A percentile compares a stretch with the other conserved stretches of the same genome.
Evolutionary conservation across 306 rosid genomes (phyloP).

Genomic region (Trichosanthes truncata): DNA sequence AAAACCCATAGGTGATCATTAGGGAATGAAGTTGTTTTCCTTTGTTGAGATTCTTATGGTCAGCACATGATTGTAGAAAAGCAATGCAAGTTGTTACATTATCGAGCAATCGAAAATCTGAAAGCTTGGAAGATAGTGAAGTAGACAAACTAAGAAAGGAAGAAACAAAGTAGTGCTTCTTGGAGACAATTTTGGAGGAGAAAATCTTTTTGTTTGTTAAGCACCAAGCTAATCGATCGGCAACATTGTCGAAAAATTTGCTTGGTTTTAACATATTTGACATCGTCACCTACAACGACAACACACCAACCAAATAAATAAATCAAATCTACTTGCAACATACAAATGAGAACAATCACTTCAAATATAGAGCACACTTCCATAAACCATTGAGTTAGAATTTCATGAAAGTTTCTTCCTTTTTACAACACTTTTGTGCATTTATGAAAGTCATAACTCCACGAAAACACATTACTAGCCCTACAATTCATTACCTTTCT

Average conservation of each 20-base stretch:
- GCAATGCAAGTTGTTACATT: conserved; percentile 37
- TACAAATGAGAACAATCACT: not conserved
- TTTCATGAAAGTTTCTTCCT: not conserved
- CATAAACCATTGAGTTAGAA: not conserved
- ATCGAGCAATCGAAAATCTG: not conserved
- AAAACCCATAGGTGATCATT: conserved; percentile 44
- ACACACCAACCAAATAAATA: not conserved
- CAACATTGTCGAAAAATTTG: not conserved
- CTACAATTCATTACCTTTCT: not conserved
- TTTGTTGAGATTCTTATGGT: conserved; percentile 24
- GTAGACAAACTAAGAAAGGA: conserved; percentile 27
- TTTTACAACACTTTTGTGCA: not conserved
- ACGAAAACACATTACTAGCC: not conserved
- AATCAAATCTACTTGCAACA: not conserved
- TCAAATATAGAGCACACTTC: not conserved
- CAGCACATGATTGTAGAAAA: conserved; percentile 55
- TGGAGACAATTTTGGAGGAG: not conserved
- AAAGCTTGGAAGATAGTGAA: conserved; percentile 7
- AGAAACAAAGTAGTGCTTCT: conserved; percentile 12
- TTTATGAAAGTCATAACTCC: not conserved
- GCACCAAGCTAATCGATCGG: not conserved
- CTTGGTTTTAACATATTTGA: not conserved
- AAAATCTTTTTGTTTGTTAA: conserved; percentile 1
- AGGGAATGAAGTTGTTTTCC: conserved; percentile 50
- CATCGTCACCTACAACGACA: not conserved